phyloP scores from a whole-genome alignment of 495 filamentous ascomycete species.

The Penicillium verhagenii region DNA sequence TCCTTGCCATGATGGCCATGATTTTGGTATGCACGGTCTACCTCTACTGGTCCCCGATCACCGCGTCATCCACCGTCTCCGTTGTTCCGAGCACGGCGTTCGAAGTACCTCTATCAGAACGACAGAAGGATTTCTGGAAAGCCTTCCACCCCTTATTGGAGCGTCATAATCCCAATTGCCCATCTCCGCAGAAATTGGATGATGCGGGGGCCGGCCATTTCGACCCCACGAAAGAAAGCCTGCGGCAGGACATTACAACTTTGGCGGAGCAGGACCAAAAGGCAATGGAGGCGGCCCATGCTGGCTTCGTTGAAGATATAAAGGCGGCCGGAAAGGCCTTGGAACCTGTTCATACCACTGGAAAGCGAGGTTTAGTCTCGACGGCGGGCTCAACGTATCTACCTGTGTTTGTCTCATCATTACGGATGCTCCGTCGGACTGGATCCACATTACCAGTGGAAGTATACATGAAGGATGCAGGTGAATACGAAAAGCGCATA shows the following conservation, averaged over 20 bases:
- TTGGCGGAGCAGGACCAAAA: conserved; percentile 32
- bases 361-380: conserved; percentile 56
- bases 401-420: conserved; percentile 47
- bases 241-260: conserved; percentile 35
- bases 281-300: conserved; percentile 43
- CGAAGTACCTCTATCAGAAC: conserved; percentile 36
- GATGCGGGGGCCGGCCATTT: conserved; percentile 28
- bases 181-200: conserved; percentile 26
- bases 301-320: conserved; percentile 40
- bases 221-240: conserved; percentile 30
- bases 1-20: conserved; percentile 28
- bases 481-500: conserved; percentile 50
- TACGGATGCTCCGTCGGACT: conserved; percentile 58
- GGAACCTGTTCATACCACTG: conserved; percentile 40
- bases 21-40: conserved; percentile 41
- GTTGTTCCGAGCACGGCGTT: conserved; percentile 39
- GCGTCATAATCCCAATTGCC: conserved; percentile 30
- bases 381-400: conserved; percentile 47
- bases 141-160: conserved; percentile 35
- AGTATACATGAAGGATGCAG: conserved; percentile 52
- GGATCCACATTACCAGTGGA: conserved; percentile 58
- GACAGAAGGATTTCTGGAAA: conserved; percentile 43
- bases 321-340: conserved; percentile 25
- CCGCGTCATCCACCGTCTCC: conserved; percentile 32
- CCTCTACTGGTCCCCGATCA: conserved; percentile 38